A percentile compares a stretch with the other conserved stretches of the same genome.
phyloP scores from a whole-genome alignment of 2,329 filamentous ascomycete species.

The Hypoxylon sp. region DNA sequence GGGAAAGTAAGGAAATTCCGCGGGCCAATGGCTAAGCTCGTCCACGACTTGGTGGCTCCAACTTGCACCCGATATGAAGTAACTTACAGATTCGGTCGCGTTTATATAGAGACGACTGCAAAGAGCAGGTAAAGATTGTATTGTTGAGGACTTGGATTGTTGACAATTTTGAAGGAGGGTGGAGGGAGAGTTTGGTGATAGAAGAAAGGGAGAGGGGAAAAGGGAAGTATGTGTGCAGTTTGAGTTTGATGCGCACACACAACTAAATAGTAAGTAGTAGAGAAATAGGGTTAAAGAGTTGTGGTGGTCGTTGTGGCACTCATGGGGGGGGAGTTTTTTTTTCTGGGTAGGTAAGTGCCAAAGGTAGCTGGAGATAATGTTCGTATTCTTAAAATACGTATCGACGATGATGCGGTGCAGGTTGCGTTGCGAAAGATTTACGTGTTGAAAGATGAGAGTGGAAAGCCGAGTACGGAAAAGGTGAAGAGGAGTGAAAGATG shows the following conservation, averaged over 20 bases:
- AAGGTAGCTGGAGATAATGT: background rate
- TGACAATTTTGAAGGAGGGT: constrained; percentile 1
- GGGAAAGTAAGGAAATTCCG: constrained; percentile 22
- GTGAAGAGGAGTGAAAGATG: constrained; percentile 6
- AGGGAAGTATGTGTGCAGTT: constrained; percentile 13
- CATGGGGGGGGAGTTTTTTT: background rate
- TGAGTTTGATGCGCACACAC: constrained; percentile 26
- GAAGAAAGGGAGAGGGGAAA: constrained; percentile 24
- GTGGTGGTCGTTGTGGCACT: constrained; percentile 25
- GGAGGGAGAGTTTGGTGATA: constrained; percentile 16
- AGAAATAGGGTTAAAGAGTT: constrained; percentile 2
- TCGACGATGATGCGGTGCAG: constrained; percentile 6
- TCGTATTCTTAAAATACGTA: background rate
- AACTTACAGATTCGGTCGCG: constrained; percentile 18
- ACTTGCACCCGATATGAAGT: constrained; percentile 26
- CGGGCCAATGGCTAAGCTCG: constrained; percentile 27
- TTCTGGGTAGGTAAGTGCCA: background rate
- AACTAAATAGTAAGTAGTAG: constrained; percentile 15
- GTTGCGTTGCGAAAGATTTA: constrained; percentile 5
- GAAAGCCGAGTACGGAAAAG: background rate
- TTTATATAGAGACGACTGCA: constrained; percentile 5
- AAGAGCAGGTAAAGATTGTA: background rate
- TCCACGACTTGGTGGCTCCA: constrained; percentile 24
- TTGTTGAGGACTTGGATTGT: constrained; percentile 2
- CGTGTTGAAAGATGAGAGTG: constrained; percentile 5